Evolutionary conservation across 257 asterid species (phyloP), one percentile per base, ranked within the genome.

Genomic region (Solanum rostratum): DNA sequence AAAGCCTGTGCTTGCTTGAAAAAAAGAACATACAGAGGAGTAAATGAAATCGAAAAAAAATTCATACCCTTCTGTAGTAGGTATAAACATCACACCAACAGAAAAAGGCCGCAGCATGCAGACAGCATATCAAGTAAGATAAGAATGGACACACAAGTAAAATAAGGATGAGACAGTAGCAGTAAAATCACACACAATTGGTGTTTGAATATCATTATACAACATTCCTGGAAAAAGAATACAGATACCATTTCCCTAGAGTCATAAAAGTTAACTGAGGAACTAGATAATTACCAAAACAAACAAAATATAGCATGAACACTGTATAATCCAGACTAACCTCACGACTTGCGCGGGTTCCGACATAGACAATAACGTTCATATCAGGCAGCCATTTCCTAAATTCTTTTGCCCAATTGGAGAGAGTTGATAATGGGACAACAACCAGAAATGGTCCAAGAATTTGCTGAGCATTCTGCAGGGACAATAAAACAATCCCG

Each of bases 381-480:
- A 94, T 89, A 85, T 85, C 89, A 45, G 99, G 99, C 33, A 97
- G 90, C 99, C 99, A 97, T 93, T 97, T 97, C 85, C 90, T 93
- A 83, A 97, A 97, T 83, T 97, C 99, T 88, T 97, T 97, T 85
- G 97, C 99, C 99, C 99, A 97, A 90, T 97, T 97, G 41, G 99
- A 94, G 90, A 97, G 88, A 50, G 99, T 97, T 80, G 99, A 97
- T 81, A 97, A 86, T 0, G 99, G 99, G 88, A 97, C 99, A 65
- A 97, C 99, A 82, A 97, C 98, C 81, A 97, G 98, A 91, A 97
- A 97, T 57, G 99, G 99, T 79, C 99, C 99, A 79, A 88, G 97
- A 88, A 97, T 95, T 88, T 95, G 90, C 90, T 95, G 99, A 24
- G 97, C 94, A 63, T 95, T 94, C 99, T 97, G 98, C 87, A 82